Conservation (phyloP, 345 rosid species). For the Barbarea vulgaris region DNA sequence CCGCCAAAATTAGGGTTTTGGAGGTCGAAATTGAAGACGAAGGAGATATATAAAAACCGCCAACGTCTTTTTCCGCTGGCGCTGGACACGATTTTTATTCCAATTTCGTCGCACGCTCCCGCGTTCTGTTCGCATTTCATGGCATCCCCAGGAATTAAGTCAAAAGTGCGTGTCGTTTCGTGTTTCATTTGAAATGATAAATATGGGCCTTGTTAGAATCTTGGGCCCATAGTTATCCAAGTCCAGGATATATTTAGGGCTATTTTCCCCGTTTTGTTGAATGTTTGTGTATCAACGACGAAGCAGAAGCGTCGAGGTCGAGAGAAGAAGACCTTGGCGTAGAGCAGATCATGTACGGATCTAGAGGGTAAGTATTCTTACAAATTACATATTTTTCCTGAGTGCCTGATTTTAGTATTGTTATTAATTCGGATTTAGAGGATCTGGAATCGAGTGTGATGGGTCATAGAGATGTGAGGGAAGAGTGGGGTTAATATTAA, state of each 20-base stretch:
- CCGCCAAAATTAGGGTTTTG: conserved; percentile 32
- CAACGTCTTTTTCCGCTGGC: conserved; percentile 2
- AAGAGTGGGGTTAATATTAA: conserved; percentile 81
- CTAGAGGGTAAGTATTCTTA: conserved; percentile 53
- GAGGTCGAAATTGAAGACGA: neutral
- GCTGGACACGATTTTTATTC: neutral
- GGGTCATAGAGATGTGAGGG: conserved; percentile 30
- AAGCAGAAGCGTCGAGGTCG: conserved; percentile 1
- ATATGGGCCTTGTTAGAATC: neutral
- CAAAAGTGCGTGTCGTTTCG: neutral
- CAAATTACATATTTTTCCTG: too few species aligned
- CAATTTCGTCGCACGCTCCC: neutral
- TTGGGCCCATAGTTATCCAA: neutral
- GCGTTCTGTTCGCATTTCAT: neutral
- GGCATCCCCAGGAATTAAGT: neutral
- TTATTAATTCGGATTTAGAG: neutral
- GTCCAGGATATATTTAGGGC: neutral
- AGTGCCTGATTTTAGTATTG: conserved; percentile 3
- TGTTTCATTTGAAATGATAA: neutral
- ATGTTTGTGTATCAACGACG: neutral
- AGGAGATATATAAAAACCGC: neutral
- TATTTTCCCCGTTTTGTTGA: neutral
- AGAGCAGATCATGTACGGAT: conserved; percentile 50
- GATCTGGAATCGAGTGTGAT: neutral
- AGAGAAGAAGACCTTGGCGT: neutral